These are phyloP conservation scores for Boletellus ananas DNA, from an alignment of 768 basidiomycete species.

Conservation along the genomic window DNA sequence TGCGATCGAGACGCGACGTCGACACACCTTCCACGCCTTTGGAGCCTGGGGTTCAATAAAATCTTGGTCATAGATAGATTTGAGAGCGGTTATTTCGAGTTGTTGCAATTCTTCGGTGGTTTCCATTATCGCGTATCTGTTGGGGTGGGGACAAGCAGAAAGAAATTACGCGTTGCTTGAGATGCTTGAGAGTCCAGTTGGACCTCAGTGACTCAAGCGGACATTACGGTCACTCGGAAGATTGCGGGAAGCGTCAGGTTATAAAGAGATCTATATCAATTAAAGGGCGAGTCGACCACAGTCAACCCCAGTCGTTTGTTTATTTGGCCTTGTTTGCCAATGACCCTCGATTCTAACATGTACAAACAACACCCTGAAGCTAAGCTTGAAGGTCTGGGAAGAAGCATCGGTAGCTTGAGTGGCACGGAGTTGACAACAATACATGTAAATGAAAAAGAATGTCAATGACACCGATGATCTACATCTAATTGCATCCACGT, in stretches of 20 bases:
- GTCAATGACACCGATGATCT: no score
- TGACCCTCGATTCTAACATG: slow-evolving; percentile 12
- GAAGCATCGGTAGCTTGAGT: no score
- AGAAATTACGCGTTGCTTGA: slow-evolving; percentile 43
- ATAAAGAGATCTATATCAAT: slow-evolving; percentile 8
- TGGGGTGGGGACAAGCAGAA: slow-evolving; percentile 21
- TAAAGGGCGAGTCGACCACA: slow-evolving; percentile 6
- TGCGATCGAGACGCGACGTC: slow-evolving; percentile 7
- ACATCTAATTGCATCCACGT: no score
- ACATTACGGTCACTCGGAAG: slow-evolving; percentile 42
- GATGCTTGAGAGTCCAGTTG: slow-evolving; percentile 55
- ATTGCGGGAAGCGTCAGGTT: neutral
- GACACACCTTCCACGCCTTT: slow-evolving; percentile 75
- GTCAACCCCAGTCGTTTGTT: slow-evolving; percentile 7
- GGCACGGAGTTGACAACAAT: no score
- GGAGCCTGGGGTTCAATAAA: slow-evolving; percentile 71
- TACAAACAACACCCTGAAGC: slow-evolving; percentile 14
- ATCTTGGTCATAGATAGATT: slow-evolving; percentile 77
- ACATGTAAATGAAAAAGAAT: no score
- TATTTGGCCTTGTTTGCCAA: slow-evolving; percentile 19
- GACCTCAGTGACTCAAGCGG: slow-evolving; percentile 76
- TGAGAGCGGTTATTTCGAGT: slow-evolving; percentile 72
- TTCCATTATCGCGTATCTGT: slow-evolving; percentile 49
- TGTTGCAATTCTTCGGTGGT: slow-evolving; percentile 63
- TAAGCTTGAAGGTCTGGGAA: no score